These are phyloP conservation scores for Balansia obtecta DNA, from an alignment of 2,329 filamentous ascomycete species.

Conservation along the genomic window DNA sequence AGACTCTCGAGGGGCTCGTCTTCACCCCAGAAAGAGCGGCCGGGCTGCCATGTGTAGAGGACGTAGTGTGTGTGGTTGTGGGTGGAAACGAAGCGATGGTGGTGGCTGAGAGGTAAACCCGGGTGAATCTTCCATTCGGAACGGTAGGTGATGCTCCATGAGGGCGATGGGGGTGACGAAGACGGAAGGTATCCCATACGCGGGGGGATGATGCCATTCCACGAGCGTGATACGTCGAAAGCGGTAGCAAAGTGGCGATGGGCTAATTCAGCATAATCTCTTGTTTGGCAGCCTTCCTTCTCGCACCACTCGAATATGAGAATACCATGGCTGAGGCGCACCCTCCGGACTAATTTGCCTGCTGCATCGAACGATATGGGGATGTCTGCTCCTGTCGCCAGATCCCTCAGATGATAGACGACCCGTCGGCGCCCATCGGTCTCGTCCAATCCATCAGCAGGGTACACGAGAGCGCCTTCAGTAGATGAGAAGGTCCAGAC, in stretches of 20 bases:
- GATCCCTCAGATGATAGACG: constrained; percentile 35
- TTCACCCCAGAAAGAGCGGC: constrained; percentile 40
- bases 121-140: constrained; percentile 50
- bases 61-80: constrained; percentile 49
- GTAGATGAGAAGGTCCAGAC: constrained; percentile 41
- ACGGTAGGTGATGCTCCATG: constrained; percentile 29
- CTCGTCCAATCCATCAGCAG: constrained; percentile 12
- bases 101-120: constrained; percentile 39
- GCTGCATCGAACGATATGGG: constrained; percentile 37
- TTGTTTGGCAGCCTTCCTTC: constrained; percentile 31
- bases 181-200: neutral
- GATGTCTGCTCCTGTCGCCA: constrained; percentile 29
- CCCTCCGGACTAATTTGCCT: constrained; percentile 38
- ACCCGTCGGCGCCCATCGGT: neutral
- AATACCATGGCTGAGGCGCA: constrained; percentile 39
- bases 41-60: constrained; percentile 49
- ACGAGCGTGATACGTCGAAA: constrained; percentile 31
- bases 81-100: constrained; percentile 49
- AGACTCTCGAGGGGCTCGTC: constrained; percentile 45
- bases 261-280: constrained; percentile 37
- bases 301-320: constrained; percentile 55
- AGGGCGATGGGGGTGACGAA: neutral
- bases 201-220: neutral
- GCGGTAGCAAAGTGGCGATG: constrained; percentile 48
- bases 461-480: constrained; percentile 44